A percentile compares a stretch with the other conserved stretches of the same genome.
These are phyloP conservation scores for Yamadazyma sp. DNA, from an alignment of 805 yeast genomes.

Conservation along the genomic window DNA sequence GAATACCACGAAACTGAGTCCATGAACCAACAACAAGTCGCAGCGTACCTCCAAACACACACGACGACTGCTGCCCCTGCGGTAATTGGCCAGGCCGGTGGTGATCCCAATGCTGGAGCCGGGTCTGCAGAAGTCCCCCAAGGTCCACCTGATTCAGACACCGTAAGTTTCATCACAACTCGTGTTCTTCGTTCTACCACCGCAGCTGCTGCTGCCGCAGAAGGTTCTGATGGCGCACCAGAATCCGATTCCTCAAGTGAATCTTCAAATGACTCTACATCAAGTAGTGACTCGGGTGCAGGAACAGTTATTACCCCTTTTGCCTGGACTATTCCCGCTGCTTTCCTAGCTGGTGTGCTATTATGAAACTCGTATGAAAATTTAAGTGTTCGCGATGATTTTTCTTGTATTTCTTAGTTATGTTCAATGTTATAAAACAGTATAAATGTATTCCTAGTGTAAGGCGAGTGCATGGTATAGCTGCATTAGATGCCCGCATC, in stretches of 20 bases:
- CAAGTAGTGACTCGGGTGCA: conserved; percentile 7
- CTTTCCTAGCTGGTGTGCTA: not conserved
- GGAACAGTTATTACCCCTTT: conserved; percentile 7
- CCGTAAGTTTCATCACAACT: conserved; percentile 32
- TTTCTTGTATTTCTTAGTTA: not conserved
- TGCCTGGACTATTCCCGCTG: not conserved
- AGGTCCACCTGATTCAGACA: conserved; percentile 18
- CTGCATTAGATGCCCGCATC: conserved; percentile 1
- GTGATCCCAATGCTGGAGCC: conserved; percentile 17
- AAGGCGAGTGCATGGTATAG: conserved; percentile 8
- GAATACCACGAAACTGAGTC: conserved; percentile 11
- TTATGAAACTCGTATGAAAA: not conserved
- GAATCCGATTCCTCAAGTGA: too few relatives aligned
- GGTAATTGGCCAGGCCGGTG: conserved; percentile 13
- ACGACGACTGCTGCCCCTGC: conserved; percentile 16
- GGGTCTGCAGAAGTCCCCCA: conserved; percentile 16
- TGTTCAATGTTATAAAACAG: conserved; percentile 2
- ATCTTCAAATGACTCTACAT: not conserved
- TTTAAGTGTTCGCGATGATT: conserved; percentile 1
- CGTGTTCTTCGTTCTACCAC: conserved; percentile 25
- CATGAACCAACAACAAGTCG: conserved; percentile 13
- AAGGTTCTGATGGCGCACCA: conserved; percentile 3
- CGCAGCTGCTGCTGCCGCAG: conserved; percentile 10
- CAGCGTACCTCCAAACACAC: conserved; percentile 12
- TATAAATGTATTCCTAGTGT: too few relatives aligned